Evolutionary conservation across 2,329 filamentous ascomycete genomes (phyloP), one percentile per base, ranked within the genome.

Genomic region (Exophiala phaeomuriformis): DNA sequence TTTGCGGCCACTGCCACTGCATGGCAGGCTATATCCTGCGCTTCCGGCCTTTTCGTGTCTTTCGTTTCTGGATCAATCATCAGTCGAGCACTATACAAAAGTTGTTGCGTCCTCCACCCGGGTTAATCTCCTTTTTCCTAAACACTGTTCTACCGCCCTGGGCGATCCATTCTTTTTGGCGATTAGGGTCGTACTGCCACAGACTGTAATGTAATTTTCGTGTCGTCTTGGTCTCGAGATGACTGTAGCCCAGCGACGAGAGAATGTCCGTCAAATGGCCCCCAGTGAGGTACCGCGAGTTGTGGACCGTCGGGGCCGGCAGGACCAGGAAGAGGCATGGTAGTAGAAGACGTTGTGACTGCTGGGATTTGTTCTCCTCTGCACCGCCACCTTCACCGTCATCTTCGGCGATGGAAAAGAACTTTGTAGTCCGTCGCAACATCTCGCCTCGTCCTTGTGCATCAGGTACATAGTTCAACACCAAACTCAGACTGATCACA

Each of bases 401-500:
- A 27, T 6, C 33, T 35, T 35, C 28, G 39, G 9, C 5, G 12
- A 5, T 41, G 39, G 31, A 27, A 5, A 95, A 72, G 65, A 95
- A 95, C 19, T 79, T 71, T 9, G 85, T 76, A 33, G 85, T 90
- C 39, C 87, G 81, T 49, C 79, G 76, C 49, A 98, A 78, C 93
- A 98, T 98, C 53, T 87, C 80, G 1, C 93, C 93, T 63, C 90
- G 80, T 3, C 77, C 79, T 32, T 72, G 71, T 2, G 89, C 79
- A 61, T 90, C 84, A 0, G 91, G 88, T 2, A 97, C 90, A 66
- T 90, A 98, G 69, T 98, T 98, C 58, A 98, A 76, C 3, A 98
- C 93, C 49, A 98, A 74, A 5, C 90, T 95, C 28, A 98, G 75
- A 47, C 90, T 95, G 64, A 98, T 85, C 48, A 97, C 81, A 67